These are phyloP conservation scores for Penicillium sp. DNA, from an alignment of 2,329 filamentous ascomycete genomes.

Conservation along the genomic window DNA sequence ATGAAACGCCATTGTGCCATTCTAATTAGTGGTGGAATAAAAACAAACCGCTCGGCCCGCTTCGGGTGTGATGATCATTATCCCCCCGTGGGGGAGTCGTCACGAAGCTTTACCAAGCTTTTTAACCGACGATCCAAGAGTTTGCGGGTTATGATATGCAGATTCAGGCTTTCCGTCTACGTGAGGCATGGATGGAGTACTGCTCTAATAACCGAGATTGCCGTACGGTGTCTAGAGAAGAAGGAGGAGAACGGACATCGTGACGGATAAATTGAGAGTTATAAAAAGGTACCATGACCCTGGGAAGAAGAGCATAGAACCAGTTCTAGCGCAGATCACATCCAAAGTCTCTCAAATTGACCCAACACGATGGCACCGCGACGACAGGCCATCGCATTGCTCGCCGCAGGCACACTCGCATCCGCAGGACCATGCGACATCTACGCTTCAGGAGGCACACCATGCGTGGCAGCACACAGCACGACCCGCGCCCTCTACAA, in stretches of 20 bases:
- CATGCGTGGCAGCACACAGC: conserved; percentile 68
- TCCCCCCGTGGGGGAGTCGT: no score
- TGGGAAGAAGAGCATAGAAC: background rate
- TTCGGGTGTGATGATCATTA: no score
- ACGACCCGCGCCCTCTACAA: conserved; percentile 68
- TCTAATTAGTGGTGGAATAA: no score
- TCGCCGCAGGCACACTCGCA: conserved; percentile 47
- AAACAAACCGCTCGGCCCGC: no score
- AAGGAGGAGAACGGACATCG: background rate
- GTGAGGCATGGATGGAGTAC: background rate
- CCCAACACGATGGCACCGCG: background rate
- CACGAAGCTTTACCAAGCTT: background rate
- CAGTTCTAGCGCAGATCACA: background rate
- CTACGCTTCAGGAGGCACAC: conserved; percentile 62
- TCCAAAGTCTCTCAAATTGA: no score
- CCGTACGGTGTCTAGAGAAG: no score
- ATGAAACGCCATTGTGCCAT: no score
- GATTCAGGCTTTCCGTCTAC: no score
- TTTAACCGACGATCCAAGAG: background rate
- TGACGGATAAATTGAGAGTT: background rate
- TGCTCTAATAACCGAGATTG: background rate
- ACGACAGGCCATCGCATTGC: conserved; percentile 39
- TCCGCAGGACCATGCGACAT: conserved; percentile 66
- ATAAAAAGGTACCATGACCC: background rate
- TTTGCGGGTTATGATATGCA: no score